phyloP scores from a whole-genome alignment of 1,284 basidiomycete genomes.

The Kwoniella shivajii region DNA sequence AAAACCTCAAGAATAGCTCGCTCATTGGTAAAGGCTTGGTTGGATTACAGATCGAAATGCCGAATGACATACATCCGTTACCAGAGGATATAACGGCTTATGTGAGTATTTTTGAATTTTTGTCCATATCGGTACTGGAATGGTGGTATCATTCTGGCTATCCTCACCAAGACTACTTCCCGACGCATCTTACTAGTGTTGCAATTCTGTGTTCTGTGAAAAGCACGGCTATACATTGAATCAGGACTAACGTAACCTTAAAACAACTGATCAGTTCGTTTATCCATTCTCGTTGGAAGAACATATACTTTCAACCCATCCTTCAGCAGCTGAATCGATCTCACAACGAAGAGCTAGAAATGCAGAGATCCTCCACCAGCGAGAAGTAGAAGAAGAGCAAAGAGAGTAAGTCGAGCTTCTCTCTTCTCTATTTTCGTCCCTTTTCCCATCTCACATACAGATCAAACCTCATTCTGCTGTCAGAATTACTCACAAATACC shows the following conservation, averaged over 20 bases:
- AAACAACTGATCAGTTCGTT: conserved; percentile 66
- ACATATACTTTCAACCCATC: conserved; percentile 72
- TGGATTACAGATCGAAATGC: conserved; percentile 67
- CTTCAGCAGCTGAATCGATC: conserved; percentile 67
- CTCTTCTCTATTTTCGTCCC: not conserved
- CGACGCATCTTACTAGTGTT: not conserved
- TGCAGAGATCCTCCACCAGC: conserved; percentile 67
- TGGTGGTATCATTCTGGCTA: not conserved
- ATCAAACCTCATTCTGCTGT: too few relatives aligned
- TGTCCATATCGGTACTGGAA: not conserved
- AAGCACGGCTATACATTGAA: not conserved
- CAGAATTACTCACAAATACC: too few relatives aligned
- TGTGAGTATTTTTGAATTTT: conserved; percentile 58
- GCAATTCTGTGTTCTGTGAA: not conserved
- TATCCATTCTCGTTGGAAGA: conserved; percentile 90
- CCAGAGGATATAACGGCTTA: conserved; percentile 85
- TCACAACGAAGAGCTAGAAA: conserved; percentile 66
- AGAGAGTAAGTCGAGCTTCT: conserved; percentile 61
- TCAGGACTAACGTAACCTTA: not conserved
- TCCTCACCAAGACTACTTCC: not conserved
- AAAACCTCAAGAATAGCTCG: not conserved
- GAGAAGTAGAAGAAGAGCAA: conserved; percentile 75
- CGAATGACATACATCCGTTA: conserved; percentile 86
- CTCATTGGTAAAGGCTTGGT: conserved; percentile 1
- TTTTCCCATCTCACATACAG: conserved; percentile 64